Evolutionary conservation across 1,284 basidiomycete species (phyloP), one percentile per base, ranked within the genome.

Genomic region (Blastosporella zonata): DNA sequence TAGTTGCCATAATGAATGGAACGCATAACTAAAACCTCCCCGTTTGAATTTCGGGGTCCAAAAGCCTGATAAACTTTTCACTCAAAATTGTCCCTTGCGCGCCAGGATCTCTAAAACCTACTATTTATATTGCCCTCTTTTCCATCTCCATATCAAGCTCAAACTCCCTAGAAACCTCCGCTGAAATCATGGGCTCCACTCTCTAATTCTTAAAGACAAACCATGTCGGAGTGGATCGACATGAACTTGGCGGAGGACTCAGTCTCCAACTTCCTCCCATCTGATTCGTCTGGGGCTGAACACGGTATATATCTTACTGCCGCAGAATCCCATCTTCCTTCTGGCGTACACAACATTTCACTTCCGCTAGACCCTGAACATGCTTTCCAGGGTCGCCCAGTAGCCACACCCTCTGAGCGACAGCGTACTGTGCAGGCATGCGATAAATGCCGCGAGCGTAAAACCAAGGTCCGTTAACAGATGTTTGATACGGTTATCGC

Each of bases 371-470:
- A 57, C 33, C 45, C 51, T 33, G 53, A 52, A 37, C 52, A 53
- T 23, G 34, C 27, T 9, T 43, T 50, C 43, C 49, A 52, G 15
- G 23, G 43, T 38, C 47, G 52, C n/a, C 39, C 47, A 35, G 18
- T 34, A 17, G 35, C 50, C 5, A 40, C 56, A 20, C 55, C 57
- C 40, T 59, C 65, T 29, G 60, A 64, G 42, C 68, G 76, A 33
- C 74, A 76, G 57, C 69, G 79, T 27, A 79, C 76, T 6, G 65
- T 70, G 1, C 76, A 78, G 49, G 79, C 79, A 9, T 82, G 79
- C 57, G 74, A 79, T 49, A 78, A 77, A 58, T 82, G 79, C 57
- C 66, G 79, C 15, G 73, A 75, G 47, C 68, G 79, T 21, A 82
- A 82, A 65, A 78, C 77, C 9, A 81, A 80, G 69, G 80, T 78